Evolutionary conservation across 352 stramenopile species (phyloP).

Genomic region (Pilasporangium apinafurcum): DNA sequence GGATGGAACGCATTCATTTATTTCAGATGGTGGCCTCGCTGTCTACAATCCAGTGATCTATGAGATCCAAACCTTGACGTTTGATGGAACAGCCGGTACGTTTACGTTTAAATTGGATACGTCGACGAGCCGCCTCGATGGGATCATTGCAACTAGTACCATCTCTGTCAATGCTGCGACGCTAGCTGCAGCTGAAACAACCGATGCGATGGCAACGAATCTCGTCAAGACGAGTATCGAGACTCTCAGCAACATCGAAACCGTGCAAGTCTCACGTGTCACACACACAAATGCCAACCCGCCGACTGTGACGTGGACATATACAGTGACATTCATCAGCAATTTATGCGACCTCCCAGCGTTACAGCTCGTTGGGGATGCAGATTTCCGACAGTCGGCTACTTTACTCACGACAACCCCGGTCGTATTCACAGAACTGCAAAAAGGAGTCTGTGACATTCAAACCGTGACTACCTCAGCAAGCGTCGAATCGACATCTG

Average conservation of each 20-base stretch:
- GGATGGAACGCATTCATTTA: conserved; percentile 88
- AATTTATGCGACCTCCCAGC: conserved; percentile 79
- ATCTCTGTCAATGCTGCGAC: conserved; percentile 33
- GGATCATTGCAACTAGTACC: conserved; percentile 33
- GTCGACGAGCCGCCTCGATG: conserved; percentile 35
- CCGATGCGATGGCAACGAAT: conserved; percentile 49
- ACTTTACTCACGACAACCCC: conserved; percentile 23
- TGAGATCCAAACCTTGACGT: conserved; percentile 86
- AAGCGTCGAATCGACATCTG: conserved; percentile 84
- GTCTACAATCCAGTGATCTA: conserved; percentile 89
- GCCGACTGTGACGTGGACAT: conserved; percentile 38
- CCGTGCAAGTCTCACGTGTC: conserved; percentile 70
- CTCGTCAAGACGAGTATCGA: conserved; percentile 81
- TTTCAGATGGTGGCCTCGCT: conserved; percentile 88
- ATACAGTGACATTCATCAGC: conserved; percentile 83
- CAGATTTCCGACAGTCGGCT: conserved; percentile 29
- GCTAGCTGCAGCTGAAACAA: conserved; percentile 21
- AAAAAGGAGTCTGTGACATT: conserved; percentile 90
- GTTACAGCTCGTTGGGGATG: conserved; percentile 48
- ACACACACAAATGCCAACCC: conserved; percentile 13
- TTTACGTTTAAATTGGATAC: conserved; percentile 83
- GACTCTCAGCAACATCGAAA: conserved; percentile 73
- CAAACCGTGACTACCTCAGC: conserved; percentile 91
- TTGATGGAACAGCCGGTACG: conserved; percentile 44
- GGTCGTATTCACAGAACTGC: conserved; percentile 50